Percentiles rank a stretch among this genome's conserved stretches.
phyloP scores from a whole-genome alignment of 1,284 basidiomycete genomes.

The Anthracocystis panici-leucophaei region DNA sequence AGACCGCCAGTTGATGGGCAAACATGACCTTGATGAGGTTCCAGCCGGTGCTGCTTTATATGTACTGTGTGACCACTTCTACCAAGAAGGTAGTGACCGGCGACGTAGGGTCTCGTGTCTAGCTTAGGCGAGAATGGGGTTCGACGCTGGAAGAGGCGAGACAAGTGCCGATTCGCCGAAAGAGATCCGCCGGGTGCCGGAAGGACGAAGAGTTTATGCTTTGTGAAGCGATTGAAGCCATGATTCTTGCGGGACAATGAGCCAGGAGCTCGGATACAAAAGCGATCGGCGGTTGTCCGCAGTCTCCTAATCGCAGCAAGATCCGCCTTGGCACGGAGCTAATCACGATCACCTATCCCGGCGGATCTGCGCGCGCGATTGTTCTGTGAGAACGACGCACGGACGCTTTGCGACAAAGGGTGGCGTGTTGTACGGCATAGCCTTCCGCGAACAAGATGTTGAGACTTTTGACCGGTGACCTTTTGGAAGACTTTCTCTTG shows the following conservation, averaged over 20 bases:
- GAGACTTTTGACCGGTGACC: conserved; percentile 10
- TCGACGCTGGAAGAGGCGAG: too few relatives aligned
- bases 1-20: background rate
- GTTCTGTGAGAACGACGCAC: background rate
- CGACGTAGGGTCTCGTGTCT: too few relatives aligned
- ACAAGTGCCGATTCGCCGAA: too few relatives aligned
- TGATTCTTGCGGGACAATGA: too few relatives aligned
- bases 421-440: background rate
- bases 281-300: background rate
- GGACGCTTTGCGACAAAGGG: background rate
- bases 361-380: too few relatives aligned
- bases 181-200: too few relatives aligned
- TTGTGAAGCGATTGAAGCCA: too few relatives aligned
- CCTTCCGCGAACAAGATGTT: background rate
- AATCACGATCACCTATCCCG: too few relatives aligned
- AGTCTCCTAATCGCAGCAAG: background rate
- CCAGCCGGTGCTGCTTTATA: background rate
- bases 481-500: background rate
- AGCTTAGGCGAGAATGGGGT: too few relatives aligned
- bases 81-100: too few relatives aligned
- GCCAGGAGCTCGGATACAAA: background rate
- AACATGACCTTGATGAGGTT: background rate
- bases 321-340: too few relatives aligned
- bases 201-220: too few relatives aligned
- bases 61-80: background rate